These are phyloP conservation scores for Tephrocybe sp. DNA, from an alignment of 768 basidiomycete genomes.

Conservation along the genomic window DNA sequence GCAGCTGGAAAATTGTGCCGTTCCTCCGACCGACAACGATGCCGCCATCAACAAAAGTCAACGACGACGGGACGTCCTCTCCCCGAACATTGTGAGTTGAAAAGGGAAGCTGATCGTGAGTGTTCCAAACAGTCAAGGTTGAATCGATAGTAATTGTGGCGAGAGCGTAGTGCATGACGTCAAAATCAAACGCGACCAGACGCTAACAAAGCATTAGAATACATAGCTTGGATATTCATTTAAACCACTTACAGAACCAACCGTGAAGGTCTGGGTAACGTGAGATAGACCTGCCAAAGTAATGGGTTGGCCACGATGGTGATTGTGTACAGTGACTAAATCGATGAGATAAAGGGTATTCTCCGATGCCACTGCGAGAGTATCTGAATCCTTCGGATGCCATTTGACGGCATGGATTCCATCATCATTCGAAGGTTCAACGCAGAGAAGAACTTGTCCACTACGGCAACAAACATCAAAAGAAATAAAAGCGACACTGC, in stretches of 20 bases:
- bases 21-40: constrained; percentile 82
- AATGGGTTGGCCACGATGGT: constrained; percentile 60
- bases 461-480: constrained; percentile 32
- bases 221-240: not conserved
- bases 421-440: constrained; percentile 57
- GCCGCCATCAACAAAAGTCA: constrained; percentile 86
- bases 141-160: constrained; percentile 85
- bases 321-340: constrained; percentile 57
- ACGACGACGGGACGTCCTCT: constrained; percentile 78
- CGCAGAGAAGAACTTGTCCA: constrained; percentile 67
- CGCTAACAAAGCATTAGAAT: constrained; percentile 41
- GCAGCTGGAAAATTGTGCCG: constrained; percentile 81
- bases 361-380: constrained; percentile 81
- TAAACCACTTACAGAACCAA: constrained; percentile 60
- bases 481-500: constrained; percentile 1
- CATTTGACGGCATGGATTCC: constrained; percentile 83
- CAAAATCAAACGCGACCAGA: constrained; percentile 84
- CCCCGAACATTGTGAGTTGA: constrained; percentile 76
- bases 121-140: constrained; percentile 79
- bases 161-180: constrained; percentile 71
- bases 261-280: constrained; percentile 65
- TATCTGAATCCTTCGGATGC: constrained; percentile 82
- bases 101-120: constrained; percentile 74
- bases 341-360: constrained; percentile 77
- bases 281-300: constrained; percentile 69